phyloP scores from a whole-genome alignment of 805 yeast genomes.

The Candida quercuum region DNA sequence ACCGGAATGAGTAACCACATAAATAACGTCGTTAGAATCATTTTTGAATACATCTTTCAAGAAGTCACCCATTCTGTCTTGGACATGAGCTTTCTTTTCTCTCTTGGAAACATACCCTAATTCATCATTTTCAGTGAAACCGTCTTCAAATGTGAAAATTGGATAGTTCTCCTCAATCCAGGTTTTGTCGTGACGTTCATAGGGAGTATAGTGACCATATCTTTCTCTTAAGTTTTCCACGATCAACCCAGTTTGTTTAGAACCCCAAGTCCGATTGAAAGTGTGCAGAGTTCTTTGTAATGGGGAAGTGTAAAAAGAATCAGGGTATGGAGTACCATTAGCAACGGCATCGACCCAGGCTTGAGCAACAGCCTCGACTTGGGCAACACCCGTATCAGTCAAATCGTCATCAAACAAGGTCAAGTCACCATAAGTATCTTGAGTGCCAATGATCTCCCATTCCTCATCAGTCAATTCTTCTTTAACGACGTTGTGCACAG shows the following conservation, averaged over 20 bases:
- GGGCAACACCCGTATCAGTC: conserved; percentile 3
- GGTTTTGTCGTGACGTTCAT: conserved; percentile 7
- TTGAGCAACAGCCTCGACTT: background rate
- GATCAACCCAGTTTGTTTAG: background rate
- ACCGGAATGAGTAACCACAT: conserved; percentile 3
- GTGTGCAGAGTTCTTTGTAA: conserved; percentile 11
- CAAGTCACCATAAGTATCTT: conserved; percentile 3
- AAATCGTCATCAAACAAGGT: conserved; percentile 7
- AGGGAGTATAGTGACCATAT: conserved; percentile 6
- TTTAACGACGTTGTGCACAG: conserved; percentile 8
- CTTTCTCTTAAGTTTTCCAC: conserved; percentile 9
- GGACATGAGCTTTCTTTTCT: background rate
- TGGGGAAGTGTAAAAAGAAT: conserved; percentile 8
- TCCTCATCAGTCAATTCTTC: conserved; percentile 4
- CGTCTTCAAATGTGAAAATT: conserved; percentile 3
- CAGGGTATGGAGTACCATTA: conserved; percentile 5
- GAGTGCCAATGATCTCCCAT: conserved; percentile 3
- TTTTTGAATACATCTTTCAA: conserved; percentile 1
- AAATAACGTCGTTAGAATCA: conserved; percentile 1
- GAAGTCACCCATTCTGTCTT: conserved; percentile 1
- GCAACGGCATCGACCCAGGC: conserved; percentile 3
- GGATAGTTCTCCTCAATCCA: conserved; percentile 6
- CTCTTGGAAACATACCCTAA: background rate
- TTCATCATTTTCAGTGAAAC: background rate
- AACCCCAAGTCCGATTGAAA: conserved; percentile 8